A percentile compares a stretch with the other conserved stretches of the same genome.
These are phyloP conservation scores for Phellopilus nigrolimitatus DNA, from an alignment of 1,284 basidiomycete genomes.

Conservation along the genomic window DNA sequence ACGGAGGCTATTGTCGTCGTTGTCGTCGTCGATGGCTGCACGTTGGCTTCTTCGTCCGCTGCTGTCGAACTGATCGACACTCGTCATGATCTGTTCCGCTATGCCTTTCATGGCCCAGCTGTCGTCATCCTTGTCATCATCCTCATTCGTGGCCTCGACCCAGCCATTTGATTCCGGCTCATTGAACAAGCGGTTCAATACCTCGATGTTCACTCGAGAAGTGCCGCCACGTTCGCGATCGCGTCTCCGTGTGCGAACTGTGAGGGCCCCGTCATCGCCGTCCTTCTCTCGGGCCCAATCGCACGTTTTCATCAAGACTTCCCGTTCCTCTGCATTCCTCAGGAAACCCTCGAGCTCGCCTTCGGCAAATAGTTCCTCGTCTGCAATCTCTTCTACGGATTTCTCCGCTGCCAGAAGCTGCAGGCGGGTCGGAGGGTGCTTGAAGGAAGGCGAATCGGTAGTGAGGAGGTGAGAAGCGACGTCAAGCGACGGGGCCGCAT, in stretches of 20 bases:
- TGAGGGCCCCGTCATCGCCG: conserved; percentile 21
- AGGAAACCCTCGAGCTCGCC: conserved; percentile 49
- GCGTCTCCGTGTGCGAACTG: neutral
- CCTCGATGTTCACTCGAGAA: conserved; percentile 14
- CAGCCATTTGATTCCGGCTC: conserved; percentile 3
- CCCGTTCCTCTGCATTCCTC: conserved; percentile 39
- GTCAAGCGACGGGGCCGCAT: conserved; percentile 11
- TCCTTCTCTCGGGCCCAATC: conserved; percentile 29
- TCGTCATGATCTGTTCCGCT: neutral
- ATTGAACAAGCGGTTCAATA: conserved; percentile 16
- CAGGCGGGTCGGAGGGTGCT: conserved; percentile 49
- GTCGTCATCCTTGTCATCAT: conserved; percentile 11
- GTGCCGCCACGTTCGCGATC: neutral
- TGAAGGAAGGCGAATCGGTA: conserved; percentile 34
- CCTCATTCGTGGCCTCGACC: conserved; percentile 7
- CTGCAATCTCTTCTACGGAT: conserved; percentile 40
- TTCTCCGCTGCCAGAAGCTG: conserved; percentile 55
- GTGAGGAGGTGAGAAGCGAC: conserved; percentile 46
- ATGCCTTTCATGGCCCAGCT: neutral
- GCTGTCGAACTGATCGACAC: neutral
- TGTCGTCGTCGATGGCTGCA: neutral
- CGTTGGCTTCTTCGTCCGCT: neutral
- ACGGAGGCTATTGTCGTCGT: neutral
- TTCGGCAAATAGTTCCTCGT: conserved; percentile 52
- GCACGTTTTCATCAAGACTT: conserved; percentile 29